Conservation (phyloP, 2,329 filamentous ascomycete species). For the Talaromyces sp. region DNA sequence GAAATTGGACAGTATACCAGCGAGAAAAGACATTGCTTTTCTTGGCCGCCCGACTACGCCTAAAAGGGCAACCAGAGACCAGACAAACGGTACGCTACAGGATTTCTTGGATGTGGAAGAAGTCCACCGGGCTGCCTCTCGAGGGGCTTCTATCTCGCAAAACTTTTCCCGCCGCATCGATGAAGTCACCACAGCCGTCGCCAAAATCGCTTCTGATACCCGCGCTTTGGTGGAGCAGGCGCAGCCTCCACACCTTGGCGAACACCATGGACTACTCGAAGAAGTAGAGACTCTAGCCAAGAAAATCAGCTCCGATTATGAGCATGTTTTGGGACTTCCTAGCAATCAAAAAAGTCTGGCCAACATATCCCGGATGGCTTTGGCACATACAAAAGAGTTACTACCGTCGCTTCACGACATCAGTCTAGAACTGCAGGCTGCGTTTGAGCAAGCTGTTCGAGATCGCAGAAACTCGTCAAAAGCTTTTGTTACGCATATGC, state of each 20-base stretch:
- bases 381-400: constrained; percentile 59
- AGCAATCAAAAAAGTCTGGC: constrained; percentile 60
- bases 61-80: constrained; percentile 36
- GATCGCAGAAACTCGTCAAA: constrained; percentile 63
- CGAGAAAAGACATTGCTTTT: constrained; percentile 39
- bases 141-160: constrained; percentile 54
- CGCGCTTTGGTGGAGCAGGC: constrained; percentile 29
- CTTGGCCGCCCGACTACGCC: constrained; percentile 36
- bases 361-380: constrained; percentile 59
- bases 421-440: constrained; percentile 49
- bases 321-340: constrained; percentile 65
- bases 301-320: constrained; percentile 82
- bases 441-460: constrained; percentile 48
- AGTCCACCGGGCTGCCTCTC: constrained; percentile 64
- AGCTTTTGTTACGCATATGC: constrained; percentile 69
- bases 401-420: constrained; percentile 56
- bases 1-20: constrained; percentile 36
- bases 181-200: constrained; percentile 57
- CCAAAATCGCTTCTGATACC: constrained; percentile 55
- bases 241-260: constrained; percentile 54
- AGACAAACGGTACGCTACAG: constrained; percentile 56
- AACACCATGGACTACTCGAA: constrained; percentile 64
- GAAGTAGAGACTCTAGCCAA: constrained; percentile 82
- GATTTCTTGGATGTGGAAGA: constrained; percentile 72
- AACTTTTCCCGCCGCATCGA: constrained; percentile 57